Percentiles rank a stretch among this genome's conserved stretches.
phyloP scores from a whole-genome alignment of 371 early-diverging fungal genomes.

The Batkoa obscura region DNA sequence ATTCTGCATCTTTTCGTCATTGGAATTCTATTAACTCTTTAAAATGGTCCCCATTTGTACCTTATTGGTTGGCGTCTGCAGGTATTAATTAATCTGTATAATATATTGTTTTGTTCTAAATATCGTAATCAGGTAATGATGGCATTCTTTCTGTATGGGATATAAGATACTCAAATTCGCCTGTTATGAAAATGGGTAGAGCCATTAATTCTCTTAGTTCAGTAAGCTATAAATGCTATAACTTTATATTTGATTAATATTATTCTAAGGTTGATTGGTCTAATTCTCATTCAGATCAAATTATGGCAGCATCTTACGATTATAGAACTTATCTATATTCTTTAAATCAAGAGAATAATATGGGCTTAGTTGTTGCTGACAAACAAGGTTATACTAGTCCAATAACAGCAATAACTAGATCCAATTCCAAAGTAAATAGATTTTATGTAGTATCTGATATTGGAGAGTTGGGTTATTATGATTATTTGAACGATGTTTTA shows the following conservation, averaged over 20 bases:
- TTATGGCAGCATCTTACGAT: not conserved
- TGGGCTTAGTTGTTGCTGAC: not conserved
- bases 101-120: not conserved
- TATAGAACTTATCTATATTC: not conserved
- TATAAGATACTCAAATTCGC: not conserved
- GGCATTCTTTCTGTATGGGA: not conserved
- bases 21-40: not conserved
- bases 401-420: not conserved
- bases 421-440: not conserved
- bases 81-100: not conserved
- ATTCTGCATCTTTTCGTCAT: too few species aligned
- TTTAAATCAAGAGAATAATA: not conserved
- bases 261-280: not conserved
- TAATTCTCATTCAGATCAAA: not conserved
- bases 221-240: not conserved
- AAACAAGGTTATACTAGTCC: not conserved
- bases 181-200: not conserved
- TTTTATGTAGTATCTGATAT: slow-evolving; percentile 1
- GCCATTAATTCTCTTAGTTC: not conserved
- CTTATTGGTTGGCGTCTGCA: slow-evolving; percentile 1
- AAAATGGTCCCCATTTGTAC: slow-evolving; percentile 2
- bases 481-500: not conserved
- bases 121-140: not conserved
- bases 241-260: not conserved
- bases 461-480: not conserved